Conservation (phyloP, 371 early-diverging fungal genomes). For the Batkoa obscura region DNA sequence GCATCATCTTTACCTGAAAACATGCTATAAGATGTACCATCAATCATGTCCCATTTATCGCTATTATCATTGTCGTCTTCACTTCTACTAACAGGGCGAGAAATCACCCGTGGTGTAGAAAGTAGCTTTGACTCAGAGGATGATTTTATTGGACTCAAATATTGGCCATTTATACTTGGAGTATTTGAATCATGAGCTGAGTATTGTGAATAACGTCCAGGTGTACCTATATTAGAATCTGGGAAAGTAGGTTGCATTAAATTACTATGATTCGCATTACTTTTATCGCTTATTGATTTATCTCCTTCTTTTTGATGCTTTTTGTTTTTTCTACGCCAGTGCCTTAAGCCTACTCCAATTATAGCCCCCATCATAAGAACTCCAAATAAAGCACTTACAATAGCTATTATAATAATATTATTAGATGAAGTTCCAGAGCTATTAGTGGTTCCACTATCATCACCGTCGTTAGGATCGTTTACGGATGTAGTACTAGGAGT, state of each 20-base stretch:
- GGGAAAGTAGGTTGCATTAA: background rate
- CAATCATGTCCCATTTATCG: background rate
- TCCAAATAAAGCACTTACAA: slow-evolving; percentile 2
- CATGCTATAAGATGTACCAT: background rate
- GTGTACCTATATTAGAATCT: background rate
- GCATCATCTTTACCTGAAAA: background rate
- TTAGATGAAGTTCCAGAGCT: background rate
- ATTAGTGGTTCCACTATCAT: background rate
- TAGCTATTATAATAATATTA: background rate
- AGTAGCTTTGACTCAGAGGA: too few relatives aligned
- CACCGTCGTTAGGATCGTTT: background rate
- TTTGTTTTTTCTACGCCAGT: slow-evolving; percentile 3
- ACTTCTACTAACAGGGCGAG: background rate
- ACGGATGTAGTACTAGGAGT: background rate
- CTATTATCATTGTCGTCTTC: background rate
- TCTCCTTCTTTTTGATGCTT: background rate
- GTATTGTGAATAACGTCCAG: background rate
- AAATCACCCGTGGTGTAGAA: background rate
- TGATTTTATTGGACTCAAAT: too few relatives aligned
- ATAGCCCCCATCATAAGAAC: background rate
- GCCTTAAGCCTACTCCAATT: background rate
- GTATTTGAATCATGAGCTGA: slow-evolving; percentile 1
- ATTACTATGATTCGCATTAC: background rate
- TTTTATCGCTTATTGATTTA: background rate
- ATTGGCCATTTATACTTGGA: background rate